Evolutionary conservation across 1,284 basidiomycete genomes (phyloP).

Genomic region (Inonotus obliquus): DNA sequence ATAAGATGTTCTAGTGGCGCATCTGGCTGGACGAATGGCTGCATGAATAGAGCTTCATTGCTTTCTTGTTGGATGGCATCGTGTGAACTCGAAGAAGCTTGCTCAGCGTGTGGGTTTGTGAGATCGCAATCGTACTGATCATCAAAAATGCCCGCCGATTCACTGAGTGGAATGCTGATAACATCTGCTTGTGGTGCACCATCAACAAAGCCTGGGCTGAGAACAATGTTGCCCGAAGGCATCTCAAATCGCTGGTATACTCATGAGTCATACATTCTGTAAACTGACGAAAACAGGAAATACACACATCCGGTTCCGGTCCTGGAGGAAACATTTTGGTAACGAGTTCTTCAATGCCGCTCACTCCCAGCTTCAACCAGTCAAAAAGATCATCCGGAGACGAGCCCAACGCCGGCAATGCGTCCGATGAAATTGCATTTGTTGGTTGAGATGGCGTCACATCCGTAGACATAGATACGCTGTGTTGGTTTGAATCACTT

Average conservation of each 20-base stretch:
- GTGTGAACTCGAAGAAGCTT: background rate
- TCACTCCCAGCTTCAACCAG: background rate
- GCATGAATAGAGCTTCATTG: constrained; percentile 1
- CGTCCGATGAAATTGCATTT: background rate
- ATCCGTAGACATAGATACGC: background rate
- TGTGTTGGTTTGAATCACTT: background rate
- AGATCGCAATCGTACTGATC: constrained; percentile 6
- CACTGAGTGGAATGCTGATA: background rate
- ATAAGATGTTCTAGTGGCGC: background rate
- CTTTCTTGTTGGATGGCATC: background rate
- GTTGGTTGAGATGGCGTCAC: background rate
- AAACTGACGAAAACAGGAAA: background rate
- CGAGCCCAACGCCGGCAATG: background rate
- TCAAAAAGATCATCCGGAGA: background rate
- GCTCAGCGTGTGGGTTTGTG: constrained; percentile 4
- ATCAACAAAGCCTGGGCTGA: background rate
- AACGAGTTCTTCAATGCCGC: background rate
- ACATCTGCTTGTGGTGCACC: background rate
- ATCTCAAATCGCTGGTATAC: background rate
- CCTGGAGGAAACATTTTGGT: background rate
- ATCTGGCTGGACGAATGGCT: background rate
- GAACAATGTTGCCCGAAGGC: constrained; percentile 2
- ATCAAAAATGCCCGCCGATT: background rate
- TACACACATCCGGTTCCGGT: background rate
- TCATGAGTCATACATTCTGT: background rate